phyloP scores from a whole-genome alignment of 345 rosid species.

The Nasturtium officinale region DNA sequence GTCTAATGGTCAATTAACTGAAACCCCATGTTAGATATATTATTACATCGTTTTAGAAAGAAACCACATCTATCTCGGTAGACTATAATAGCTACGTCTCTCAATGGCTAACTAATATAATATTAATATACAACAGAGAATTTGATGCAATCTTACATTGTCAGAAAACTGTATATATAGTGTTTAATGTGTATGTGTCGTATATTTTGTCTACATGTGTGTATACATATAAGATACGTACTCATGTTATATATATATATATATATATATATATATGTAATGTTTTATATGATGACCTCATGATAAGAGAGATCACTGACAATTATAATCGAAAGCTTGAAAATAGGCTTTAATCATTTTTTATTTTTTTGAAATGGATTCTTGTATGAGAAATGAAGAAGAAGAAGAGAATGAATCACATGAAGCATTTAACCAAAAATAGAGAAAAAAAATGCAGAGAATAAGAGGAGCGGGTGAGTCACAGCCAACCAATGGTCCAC shows the following conservation, averaged over 20 bases:
- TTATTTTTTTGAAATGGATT: conserved; percentile 14
- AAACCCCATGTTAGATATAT: conserved; percentile 1
- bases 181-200: conserved; percentile 25
- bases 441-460: conserved; percentile 24
- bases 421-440: conserved; percentile 26
- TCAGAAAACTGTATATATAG: conserved; percentile 22
- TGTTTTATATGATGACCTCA: conserved; percentile 43
- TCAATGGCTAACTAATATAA: neutral
- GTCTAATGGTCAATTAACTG: neutral
- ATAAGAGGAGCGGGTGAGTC: conserved; percentile 27
- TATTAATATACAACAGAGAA: conserved; percentile 29
- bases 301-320: conserved; percentile 48
- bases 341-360: conserved; percentile 42
- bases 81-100: conserved; percentile 6
- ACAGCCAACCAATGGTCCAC: conserved; percentile 43
- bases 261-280: conserved; percentile 19
- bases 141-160: conserved; percentile 42
- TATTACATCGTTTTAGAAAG: conserved; percentile 4
- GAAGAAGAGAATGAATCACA: conserved; percentile 34
- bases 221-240: neutral
- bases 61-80: conserved; percentile 8
- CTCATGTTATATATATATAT: conserved; percentile 21
- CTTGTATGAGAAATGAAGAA: neutral
- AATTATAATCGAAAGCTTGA: conserved; percentile 18
- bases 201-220: conserved; percentile 25